phyloP scores from a whole-genome alignment of 2,329 filamentous ascomycete genomes.

The Aspergillus aculeatinus region DNA sequence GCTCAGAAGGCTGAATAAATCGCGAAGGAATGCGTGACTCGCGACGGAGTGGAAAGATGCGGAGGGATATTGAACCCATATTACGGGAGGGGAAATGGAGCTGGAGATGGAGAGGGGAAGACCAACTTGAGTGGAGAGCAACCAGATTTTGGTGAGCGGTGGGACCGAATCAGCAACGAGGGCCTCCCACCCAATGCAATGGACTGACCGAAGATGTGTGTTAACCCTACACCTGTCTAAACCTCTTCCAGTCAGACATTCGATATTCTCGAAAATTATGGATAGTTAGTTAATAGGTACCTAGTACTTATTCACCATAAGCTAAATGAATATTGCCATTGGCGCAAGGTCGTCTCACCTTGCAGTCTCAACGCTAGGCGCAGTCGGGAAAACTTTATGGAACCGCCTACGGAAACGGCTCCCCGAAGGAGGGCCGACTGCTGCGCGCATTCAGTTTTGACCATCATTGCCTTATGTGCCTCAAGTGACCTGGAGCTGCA shows the following conservation, averaged over 20 bases:
- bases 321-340: slow-evolving; percentile 2
- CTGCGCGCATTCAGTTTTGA: neutral
- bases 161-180: slow-evolving; percentile 3
- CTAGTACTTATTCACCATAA: neutral
- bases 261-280: neutral
- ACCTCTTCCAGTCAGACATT: neutral
- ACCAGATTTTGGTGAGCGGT: neutral
- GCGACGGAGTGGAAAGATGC: neutral
- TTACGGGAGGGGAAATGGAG: neutral
- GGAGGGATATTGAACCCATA: slow-evolving; percentile 1
- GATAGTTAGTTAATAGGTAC: neutral
- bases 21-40: neutral
- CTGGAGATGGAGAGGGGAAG: slow-evolving; percentile 1
- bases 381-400: slow-evolving; percentile 6
- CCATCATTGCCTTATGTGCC: neutral
- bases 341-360: slow-evolving; percentile 8
- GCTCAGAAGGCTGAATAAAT: neutral
- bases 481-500: neutral
- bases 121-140: neutral
- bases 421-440: slow-evolving; percentile 10
- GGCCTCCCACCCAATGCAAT: neutral
- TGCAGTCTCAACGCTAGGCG: slow-evolving; percentile 11
- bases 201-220: neutral
- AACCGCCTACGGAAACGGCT: slow-evolving; percentile 8
- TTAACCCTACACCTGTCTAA: slow-evolving; percentile 2